phyloP scores from a whole-genome alignment of 257 asterid species.

The Echites panduratus region DNA sequence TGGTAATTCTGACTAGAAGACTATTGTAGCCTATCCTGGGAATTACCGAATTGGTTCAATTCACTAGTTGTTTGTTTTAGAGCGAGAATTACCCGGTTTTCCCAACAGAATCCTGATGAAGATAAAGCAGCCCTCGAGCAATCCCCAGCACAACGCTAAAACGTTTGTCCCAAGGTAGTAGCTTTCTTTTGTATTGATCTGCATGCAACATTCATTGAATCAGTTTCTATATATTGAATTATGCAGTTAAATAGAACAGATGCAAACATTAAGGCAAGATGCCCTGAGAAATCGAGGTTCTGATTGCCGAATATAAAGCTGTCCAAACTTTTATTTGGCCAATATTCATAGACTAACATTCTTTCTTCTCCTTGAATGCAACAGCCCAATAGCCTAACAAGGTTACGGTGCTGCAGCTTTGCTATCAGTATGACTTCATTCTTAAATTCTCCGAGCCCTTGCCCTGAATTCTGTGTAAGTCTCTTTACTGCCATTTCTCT shows the following conservation, averaged over 20 bases:
- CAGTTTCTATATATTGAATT: neutral
- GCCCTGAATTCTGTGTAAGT: constrained; percentile 31
- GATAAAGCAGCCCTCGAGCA: constrained; percentile 30
- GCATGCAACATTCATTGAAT: neutral
- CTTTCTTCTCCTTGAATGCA: constrained; percentile 28
- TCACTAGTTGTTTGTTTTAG: too few species aligned
- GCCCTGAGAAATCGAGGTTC: constrained; percentile 1
- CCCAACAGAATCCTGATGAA: constrained; percentile 32
- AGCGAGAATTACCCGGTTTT: too few species aligned
- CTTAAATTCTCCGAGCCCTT: constrained; percentile 30
- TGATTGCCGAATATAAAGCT: constrained; percentile 26
- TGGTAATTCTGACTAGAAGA: too few species aligned
- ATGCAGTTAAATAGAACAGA: neutral
- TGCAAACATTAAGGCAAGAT: neutral
- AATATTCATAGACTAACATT: constrained; percentile 25
- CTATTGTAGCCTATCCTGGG: too few species aligned
- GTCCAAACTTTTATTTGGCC: constrained; percentile 31
- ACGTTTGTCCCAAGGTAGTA: constrained; percentile 26
- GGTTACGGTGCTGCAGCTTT: constrained; percentile 31
- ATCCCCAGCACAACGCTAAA: constrained; percentile 23
- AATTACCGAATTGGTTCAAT: too few species aligned
- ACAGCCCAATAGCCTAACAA: constrained; percentile 31
- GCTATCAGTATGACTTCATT: constrained; percentile 29
- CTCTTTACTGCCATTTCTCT: constrained; percentile 33
- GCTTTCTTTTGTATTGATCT: constrained; percentile 20